Conservation (phyloP, 116 monocot genomes). For the Iris pallida region DNA sequence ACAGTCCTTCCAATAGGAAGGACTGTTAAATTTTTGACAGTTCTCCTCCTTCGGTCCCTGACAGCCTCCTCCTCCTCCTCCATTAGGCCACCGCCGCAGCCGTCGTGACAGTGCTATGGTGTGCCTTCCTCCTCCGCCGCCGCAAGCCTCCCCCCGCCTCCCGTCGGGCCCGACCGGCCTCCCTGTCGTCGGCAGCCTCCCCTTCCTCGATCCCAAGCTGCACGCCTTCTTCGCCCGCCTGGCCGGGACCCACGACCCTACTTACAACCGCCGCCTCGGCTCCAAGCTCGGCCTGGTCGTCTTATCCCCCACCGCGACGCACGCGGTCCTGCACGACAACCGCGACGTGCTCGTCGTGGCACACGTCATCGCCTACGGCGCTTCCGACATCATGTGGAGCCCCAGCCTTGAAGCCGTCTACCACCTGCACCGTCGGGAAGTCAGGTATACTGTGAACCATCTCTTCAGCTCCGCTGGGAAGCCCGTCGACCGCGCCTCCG, state of each 20-base stretch:
- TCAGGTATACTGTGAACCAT: not conserved
- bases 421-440: not conserved
- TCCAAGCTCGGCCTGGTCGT: constrained; percentile 7
- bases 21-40: too few relatives aligned
- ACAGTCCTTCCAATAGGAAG: too few relatives aligned
- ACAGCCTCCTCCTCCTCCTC: too few relatives aligned
- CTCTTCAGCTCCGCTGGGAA: not conserved
- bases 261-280: constrained; percentile 5
- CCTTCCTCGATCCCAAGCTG: constrained; percentile 10
- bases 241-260: not conserved
- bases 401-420: not conserved
- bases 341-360: not conserved
- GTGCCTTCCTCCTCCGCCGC: not conserved
- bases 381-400: not conserved
- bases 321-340: constrained; percentile 2
- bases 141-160: not conserved
- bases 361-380: not conserved
- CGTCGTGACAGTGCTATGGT: not conserved
- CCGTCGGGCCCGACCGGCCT: constrained; percentile 13
- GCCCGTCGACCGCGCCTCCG: constrained; percentile 3
- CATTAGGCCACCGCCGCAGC: not conserved
- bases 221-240: constrained; percentile 12
- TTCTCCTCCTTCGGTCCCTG: too few relatives aligned
- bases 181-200: constrained; percentile 17
- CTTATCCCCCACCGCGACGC: constrained; percentile 4